Evolutionary conservation across 768 basidiomycete genomes (phyloP), one percentile per base, ranked within the genome.

Genomic region (Fomitopsis serialis): DNA sequence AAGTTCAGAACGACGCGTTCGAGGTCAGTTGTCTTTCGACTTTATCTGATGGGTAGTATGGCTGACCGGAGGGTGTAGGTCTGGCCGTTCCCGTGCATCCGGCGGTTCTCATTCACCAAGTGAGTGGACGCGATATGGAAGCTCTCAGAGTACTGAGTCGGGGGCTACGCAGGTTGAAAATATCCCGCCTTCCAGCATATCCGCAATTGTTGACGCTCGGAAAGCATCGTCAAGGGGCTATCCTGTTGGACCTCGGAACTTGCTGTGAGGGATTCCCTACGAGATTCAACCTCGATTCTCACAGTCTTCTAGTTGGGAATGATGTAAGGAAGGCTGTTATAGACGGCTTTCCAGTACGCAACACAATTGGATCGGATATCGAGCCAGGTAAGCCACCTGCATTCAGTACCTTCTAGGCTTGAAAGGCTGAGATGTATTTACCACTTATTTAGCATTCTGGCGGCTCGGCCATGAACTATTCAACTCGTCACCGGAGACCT

Each of bases 391-490:
- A 48, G 29, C 24, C 8, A 21, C 8, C 12, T 47, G 12, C 8
- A 12, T 1, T 19, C 2, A 19, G 8, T 24, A 27, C 50, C 25
- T 21, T 7, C 10, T 8, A 25, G 36, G 25, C 23, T 13, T 8
- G 5, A 19, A 9, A 13, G 37, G n/a, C 50, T 43, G n/a, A n/a
- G 25, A 46, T 21, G 11, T 23, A 36, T 8, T 15, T 22, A n/a
- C n/a, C 9, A 6, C 9, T n/a, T n/a, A n/a, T n/a, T n/a, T 32
- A 84, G 82, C 66, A 12, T 78, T 82, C 52, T 85, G 81, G 82
- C 71, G 79, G 13, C 69, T 74, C 10, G 84, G 84, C 2, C 82
- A 85, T 56, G 68, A 75, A 34, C 70, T 86, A 19, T 87, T 84
- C 66, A 72, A 64, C 48, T 73, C 77, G 6, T 78, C 71, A 0